A percentile compares a stretch with the other conserved stretches of the same genome.
These are phyloP conservation scores for Ramularia endophylla DNA, from an alignment of 2,329 filamentous ascomycete genomes.

Conservation along the genomic window DNA sequence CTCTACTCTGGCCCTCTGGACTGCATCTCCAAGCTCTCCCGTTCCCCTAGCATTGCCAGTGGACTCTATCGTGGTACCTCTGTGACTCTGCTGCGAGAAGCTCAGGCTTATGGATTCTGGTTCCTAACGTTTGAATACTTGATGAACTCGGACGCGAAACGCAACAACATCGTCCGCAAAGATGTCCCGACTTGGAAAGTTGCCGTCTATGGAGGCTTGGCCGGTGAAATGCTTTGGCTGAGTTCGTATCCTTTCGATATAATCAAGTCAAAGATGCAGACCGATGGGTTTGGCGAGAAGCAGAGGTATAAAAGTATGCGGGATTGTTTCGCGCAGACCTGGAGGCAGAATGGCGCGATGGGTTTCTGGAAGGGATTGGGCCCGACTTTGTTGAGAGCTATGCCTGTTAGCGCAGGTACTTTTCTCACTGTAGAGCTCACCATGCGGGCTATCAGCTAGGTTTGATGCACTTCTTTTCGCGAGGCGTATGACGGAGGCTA, in stretches of 20 bases:
- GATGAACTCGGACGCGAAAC: conserved; percentile 81
- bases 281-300: conserved; percentile 73
- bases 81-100: conserved; percentile 83
- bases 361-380: conserved; percentile 96
- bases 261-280: conserved; percentile 99
- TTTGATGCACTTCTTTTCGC: too few relatives aligned
- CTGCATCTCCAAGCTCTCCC: conserved; percentile 78
- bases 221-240: conserved; percentile 91
- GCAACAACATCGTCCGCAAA: conserved; percentile 68
- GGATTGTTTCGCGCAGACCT: conserved; percentile 83
- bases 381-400: conserved; percentile 85
- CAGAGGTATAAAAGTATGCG: conserved; percentile 76
- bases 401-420: conserved; percentile 97
- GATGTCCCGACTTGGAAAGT: conserved; percentile 80
- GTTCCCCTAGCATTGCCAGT: conserved; percentile 59
- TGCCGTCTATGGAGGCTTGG: conserved; percentile 85
- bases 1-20: conserved; percentile 83
- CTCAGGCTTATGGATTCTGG: conserved; percentile 92
- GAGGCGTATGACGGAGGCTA: too few relatives aligned
- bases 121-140: conserved; percentile 93
- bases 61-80: conserved; percentile 83
- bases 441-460: conserved; percentile 36
- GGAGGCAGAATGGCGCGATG: conserved; percentile 63
- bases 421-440: conserved; percentile 63
- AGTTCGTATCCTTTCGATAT: conserved; percentile 94